Base-by-base conservation (phyloP, 257 asterid species). In the Nicotiana obtusifolia region DNA sequence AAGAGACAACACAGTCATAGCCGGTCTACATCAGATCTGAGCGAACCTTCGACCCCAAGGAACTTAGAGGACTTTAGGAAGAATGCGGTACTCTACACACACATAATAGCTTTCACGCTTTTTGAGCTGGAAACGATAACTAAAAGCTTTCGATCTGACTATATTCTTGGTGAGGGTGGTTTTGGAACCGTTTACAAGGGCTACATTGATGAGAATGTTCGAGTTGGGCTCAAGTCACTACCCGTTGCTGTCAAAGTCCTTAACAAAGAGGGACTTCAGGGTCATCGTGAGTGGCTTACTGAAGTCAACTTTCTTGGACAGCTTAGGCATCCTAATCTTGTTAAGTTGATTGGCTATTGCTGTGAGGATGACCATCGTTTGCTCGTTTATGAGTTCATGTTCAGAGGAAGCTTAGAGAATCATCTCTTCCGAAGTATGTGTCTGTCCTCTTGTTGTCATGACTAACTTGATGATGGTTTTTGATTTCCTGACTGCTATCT, bases 211-310 rank as follows among this genome's bases (percentile, higher is more conserved):
- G 99, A 94, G 86, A 95, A 95, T 87, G 98, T 95, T 31, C 85
- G 98, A 84, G 99, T 94, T 31, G 99, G 99, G 31, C 98, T 95
- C 88, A 96, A 93, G 83, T 94, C 98, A 6, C 92, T 94, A 14
- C 97, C 99, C 2, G 98, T 96, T 81, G 99, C 99, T 52, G 99
- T 96, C 65, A 96, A 96, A 89, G 99, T 96, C 54, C 97, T 96
- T 73, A 96, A 96, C 84, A 96, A 96, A 89, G 99, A 93, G 89
- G 99, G 99, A 71, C 98, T 94, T 83, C 98, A 94, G 85, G 98
- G 99, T 19, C 99, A 96, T 89, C 95, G 98, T 10, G 98, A 96
- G 86, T 94, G 98, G 99, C 98, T 96, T 64, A 94, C 99, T 26
- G 99, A 96, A 87, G 99, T 96, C 79, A 94, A 92, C 88, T 96